Base-by-base conservation (phyloP, 2,329 filamentous ascomycete genomes). In the Aspergillus novofumigatus region DNA sequence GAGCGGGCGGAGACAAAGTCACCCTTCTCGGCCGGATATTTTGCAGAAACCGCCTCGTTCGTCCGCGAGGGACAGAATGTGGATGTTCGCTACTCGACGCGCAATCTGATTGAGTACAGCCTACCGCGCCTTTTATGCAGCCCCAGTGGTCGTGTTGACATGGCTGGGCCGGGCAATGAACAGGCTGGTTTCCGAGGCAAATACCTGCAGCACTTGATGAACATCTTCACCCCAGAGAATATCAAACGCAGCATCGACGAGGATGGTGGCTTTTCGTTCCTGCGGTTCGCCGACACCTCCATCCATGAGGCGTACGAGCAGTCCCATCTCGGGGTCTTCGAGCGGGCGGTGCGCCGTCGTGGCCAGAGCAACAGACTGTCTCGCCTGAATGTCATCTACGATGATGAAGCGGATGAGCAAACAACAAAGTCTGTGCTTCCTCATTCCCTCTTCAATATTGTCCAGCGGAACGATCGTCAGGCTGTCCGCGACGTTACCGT, bases 31-130 rank as follows among this genome's bases (percentile, higher is more conserved):
- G 86, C 89, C 66, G 86, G 87, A n/a, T 85, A 88, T 71, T 99
- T 93, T 75, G 94, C 92, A 14, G 94, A 99, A 78, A 97, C 93
- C 0, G 92, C 91, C 0, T 97, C 92, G 0, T 97, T 99, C 73
- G 81, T 97, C 64, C 89, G 94, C 23, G 94, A 99, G 73, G 92
- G 93, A 7, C 83, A 80, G 58, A 87, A 87, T 60, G 83, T 97
- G 52, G 80, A 88, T 21, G 88, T 97, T 21, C 86, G 84, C 44
- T 99, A 99, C 73, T 97, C 93, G 1, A 90, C 91, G 0, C 87
- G 91, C 58, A 97, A 87, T 68, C 66, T 89, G 66, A 93, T 99
- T 60, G 87, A 96, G 63, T 97, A 93, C 70, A 81, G 86, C 50
- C 74, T 97, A 55, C 94, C 94, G 21, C 85, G 86, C 26, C 80